These are phyloP conservation scores for Paralagenidium karlingii DNA, from an alignment of 352 stramenopile species.

Conservation along the genomic window DNA sequence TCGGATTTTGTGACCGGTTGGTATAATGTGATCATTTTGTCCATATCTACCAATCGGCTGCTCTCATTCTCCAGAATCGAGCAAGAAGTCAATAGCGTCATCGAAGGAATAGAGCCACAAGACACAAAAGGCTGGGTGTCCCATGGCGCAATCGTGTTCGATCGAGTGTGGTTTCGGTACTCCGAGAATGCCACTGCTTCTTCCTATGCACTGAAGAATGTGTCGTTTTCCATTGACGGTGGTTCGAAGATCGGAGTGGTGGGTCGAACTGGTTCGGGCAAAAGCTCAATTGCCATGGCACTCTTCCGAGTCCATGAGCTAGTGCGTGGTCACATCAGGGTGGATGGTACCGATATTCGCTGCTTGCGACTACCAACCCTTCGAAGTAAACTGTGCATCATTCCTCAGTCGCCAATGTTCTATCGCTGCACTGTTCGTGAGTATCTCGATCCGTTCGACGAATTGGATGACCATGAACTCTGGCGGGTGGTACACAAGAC, in stretches of 20 bases:
- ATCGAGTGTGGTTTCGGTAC: conserved; percentile 78
- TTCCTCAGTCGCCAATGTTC: conserved; percentile 36
- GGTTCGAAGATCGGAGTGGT: conserved; percentile 9
- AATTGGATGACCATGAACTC: conserved; percentile 16
- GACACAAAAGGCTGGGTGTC: too few species aligned
- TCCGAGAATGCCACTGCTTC: too few species aligned
- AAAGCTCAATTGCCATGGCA: conserved; percentile 10
- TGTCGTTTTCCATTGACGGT: conserved; percentile 16
- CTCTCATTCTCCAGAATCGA: too few species aligned
- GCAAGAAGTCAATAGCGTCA: too few species aligned
- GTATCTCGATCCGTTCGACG: conserved; percentile 77
- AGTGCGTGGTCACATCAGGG: conserved; percentile 30
- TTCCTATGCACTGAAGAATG: conserved; percentile 13
- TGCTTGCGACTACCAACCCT: conserved; percentile 45
- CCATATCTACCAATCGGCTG: too few species aligned
- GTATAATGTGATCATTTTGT: too few species aligned
- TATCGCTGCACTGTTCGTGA: conserved; percentile 78
- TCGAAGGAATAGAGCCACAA: too few species aligned
- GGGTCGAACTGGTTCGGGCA: conserved; percentile 10
- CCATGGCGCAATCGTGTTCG: conserved; percentile 57
- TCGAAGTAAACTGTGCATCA: conserved; percentile 34
- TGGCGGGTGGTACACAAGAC: conserved; percentile 11
- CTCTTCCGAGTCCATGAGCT: conserved; percentile 28
- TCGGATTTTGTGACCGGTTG: too few species aligned
- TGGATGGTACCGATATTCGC: conserved; percentile 79